phyloP scores from a whole-genome alignment of 2,329 filamentous ascomycete species.

The Stylonectria norvegica region DNA sequence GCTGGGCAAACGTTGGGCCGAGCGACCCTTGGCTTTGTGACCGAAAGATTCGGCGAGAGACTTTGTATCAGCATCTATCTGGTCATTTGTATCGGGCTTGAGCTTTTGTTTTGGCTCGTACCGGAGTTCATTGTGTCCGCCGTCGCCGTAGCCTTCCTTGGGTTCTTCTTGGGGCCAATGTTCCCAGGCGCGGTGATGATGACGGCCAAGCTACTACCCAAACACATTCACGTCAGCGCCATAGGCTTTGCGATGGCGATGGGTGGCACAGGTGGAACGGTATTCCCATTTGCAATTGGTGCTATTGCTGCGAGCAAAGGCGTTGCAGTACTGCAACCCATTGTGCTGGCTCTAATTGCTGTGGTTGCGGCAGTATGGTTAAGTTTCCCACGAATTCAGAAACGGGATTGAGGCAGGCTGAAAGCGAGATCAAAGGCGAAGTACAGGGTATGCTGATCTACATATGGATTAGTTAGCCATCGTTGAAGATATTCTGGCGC shows the following conservation, averaged over 20 bases:
- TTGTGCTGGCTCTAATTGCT: conserved; percentile 43
- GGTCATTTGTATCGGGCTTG: conserved; percentile 53
- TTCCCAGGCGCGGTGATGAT: conserved; percentile 71
- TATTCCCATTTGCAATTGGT: conserved; percentile 59
- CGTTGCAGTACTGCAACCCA: conserved; percentile 48
- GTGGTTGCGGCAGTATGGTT: conserved; percentile 35
- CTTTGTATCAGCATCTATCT: conserved; percentile 59
- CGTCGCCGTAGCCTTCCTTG: conserved; percentile 64
- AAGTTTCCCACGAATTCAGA: conserved; percentile 34
- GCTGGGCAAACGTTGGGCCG: conserved; percentile 70
- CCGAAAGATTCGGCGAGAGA: conserved; percentile 64
- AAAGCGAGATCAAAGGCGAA: no score
- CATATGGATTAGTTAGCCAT: no score
- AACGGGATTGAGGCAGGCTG: conserved; percentile 30
- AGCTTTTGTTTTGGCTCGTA: conserved; percentile 58
- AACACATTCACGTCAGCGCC: conserved; percentile 64
- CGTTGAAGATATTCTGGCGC: no score
- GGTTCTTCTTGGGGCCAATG: conserved; percentile 71
- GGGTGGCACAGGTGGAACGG: conserved; percentile 65
- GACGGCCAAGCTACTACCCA: conserved; percentile 66
- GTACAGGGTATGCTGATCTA: no score
- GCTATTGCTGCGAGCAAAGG: conserved; percentile 54
- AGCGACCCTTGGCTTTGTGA: conserved; percentile 66
- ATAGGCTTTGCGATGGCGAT: conserved; percentile 74
- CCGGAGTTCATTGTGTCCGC: conserved; percentile 56